Percentiles rank a stretch among this genome's conserved stretches.
phyloP scores from a whole-genome alignment of 352 stramenopile species.

The Pythium folliculosum region DNA sequence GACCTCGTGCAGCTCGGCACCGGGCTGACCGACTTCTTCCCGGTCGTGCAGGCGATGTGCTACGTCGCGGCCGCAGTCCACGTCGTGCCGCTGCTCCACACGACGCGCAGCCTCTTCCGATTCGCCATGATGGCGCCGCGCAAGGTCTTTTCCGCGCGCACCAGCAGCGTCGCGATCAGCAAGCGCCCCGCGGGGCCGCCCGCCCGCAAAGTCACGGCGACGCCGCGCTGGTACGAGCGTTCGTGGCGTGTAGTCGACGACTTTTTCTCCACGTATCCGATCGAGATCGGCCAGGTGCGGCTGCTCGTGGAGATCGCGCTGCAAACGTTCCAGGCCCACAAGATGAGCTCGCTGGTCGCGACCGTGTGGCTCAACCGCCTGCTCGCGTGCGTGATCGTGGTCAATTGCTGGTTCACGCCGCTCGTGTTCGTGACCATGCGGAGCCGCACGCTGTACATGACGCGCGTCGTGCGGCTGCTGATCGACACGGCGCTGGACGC shows the following conservation, averaged over 20 bases:
- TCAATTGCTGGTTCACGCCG: slow-evolving; percentile 23
- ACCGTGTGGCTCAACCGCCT: slow-evolving; percentile 20
- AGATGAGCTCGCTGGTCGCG: slow-evolving; percentile 11
- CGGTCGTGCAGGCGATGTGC: neutral
- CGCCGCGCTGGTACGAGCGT: neutral
- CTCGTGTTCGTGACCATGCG: slow-evolving; percentile 9
- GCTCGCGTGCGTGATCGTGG: slow-evolving; percentile 9
- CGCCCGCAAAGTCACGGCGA: neutral
- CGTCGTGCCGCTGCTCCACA: neutral
- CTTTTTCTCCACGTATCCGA: neutral
- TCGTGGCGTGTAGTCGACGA: neutral
- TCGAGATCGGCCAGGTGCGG: neutral
- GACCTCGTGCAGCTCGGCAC: neutral
- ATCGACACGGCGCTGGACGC: slow-evolving; percentile 23
- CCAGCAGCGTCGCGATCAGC: neutral
- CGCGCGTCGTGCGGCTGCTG: slow-evolving; percentile 4
- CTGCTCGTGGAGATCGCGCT: slow-evolving; percentile 14
- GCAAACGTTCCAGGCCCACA: slow-evolving; percentile 16
- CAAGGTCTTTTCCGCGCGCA: neutral
- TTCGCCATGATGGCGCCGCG: neutral
- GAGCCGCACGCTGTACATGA: neutral
- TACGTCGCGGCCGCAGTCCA: neutral
- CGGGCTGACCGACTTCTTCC: neutral
- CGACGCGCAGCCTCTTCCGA: neutral
- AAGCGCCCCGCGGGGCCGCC: neutral